Base-by-base conservation (phyloP, 257 asterid species). In the Thymus quinquecostatus region DNA sequence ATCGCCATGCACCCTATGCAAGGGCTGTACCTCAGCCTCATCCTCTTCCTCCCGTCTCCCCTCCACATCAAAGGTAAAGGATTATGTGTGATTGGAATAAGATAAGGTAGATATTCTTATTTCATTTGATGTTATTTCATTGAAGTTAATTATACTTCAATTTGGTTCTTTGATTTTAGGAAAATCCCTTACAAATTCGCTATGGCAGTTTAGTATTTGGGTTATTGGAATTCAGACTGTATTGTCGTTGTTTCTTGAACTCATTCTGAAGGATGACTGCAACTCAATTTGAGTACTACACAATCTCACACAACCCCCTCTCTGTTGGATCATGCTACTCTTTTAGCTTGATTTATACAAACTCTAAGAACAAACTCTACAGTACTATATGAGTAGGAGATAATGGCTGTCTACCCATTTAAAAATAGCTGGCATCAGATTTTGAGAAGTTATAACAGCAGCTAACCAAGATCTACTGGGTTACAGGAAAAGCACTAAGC, bases 381-480 rank as follows among this genome's bases (percentile, higher is more conserved):
- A 10, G 10, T 12, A 21, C 53, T 70, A 2, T 33, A 57, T 40
- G 29, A 11, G 6, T 8, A 13, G 62, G 53, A 21, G 53, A 48
- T 3, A 36, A 13, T 7, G 53, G 65, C 56, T 57, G 55, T 12
- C 51, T 13, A 40, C 70, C 49, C 32, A 51, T 67, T 59, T 63
- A 13, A 2, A 63, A 61, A 27, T 72, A 53, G 30, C 32, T 21
- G 21, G 21, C 56, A 5, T 38, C 70, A 38, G 36, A 62, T 1
- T 50, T 40, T 61, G 67, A 32, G 34, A 49, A 36, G 44, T 61
- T 48, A n/a, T 55, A 13, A 48, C 34, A 27, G 21, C 11, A 54
- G 11, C 66, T 49, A 48, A 21, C 68, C 48, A 70, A 53, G 68
- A 70, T 48, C 43, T 61, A 70, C 60, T 47, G 3, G 12, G 12